Percentiles rank a stretch among this genome's conserved stretches.
Evolutionary conservation across 768 basidiomycete species (phyloP).

Genomic region (Mycena chlorophos): DNA sequence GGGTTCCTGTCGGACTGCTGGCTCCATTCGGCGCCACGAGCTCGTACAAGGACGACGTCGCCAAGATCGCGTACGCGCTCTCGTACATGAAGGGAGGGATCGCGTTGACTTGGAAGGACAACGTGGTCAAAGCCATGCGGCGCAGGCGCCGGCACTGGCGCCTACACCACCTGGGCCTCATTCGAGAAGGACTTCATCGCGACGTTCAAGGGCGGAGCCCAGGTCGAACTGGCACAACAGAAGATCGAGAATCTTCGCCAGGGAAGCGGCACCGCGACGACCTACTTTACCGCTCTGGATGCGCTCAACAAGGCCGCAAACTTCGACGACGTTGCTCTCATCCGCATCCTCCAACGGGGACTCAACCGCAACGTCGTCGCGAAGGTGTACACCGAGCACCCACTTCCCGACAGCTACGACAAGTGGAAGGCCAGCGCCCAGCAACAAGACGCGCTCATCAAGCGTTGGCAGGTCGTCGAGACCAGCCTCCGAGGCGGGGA

Average conservation of each 20-base stretch:
- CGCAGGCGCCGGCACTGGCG: background rate
- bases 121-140: background rate
- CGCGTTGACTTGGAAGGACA: background rate
- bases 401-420: background rate
- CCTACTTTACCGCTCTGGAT: slow-evolving; percentile 1
- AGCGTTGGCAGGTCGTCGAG: background rate
- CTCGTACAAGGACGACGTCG: no score
- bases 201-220: slow-evolving; percentile 1
- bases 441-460: background rate
- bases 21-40: no score
- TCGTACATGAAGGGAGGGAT: background rate
- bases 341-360: background rate
- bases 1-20: no score
- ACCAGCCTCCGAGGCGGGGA: background rate
- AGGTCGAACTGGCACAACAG: background rate
- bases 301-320: background rate
- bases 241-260: background rate
- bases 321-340: background rate
- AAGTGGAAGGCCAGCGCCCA: background rate
- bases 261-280: background rate
- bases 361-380: background rate
- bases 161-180: background rate
- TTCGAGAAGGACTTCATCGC: background rate
- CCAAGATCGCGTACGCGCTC: background rate
- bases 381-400: background rate